phyloP scores from a whole-genome alignment of 768 basidiomycete species.

The Lepiota subincarnata region DNA sequence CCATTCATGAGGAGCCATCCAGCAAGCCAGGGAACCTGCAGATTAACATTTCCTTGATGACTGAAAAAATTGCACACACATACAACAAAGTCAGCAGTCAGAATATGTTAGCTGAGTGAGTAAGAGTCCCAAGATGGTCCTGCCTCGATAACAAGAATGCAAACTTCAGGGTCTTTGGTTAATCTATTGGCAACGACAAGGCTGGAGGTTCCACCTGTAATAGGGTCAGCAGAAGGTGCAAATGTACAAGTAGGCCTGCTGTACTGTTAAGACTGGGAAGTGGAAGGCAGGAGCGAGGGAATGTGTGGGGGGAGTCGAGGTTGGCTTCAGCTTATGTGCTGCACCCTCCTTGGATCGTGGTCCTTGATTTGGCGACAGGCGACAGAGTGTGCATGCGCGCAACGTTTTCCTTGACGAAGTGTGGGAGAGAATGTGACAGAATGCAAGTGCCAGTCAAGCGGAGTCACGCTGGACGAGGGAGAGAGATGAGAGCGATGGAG shows the following conservation, averaged over 20 bases:
- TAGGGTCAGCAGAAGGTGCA: neutral
- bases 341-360: too few species aligned
- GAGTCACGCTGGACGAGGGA: too few species aligned
- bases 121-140: slow-evolving; percentile 18
- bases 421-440: too few species aligned
- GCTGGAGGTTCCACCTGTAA: slow-evolving; percentile 20
- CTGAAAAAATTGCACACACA: slow-evolving; percentile 10
- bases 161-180: slow-evolving; percentile 19
- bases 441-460: too few species aligned
- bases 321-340: too few species aligned
- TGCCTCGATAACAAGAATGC: slow-evolving; percentile 24
- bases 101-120: neutral
- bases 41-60: slow-evolving; percentile 15
- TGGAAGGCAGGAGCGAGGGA: too few species aligned
- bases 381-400: too few species aligned
- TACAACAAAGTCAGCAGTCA: neutral
- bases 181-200: slow-evolving; percentile 22
- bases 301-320: too few species aligned
- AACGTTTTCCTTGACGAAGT: too few species aligned
- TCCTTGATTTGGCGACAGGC: too few species aligned
- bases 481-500: too few species aligned
- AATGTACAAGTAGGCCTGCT: neutral
- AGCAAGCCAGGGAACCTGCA: slow-evolving; percentile 14
- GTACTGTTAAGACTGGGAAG: too few species aligned
- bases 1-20: neutral